Conservation (phyloP, 176 grass and related monocot species). For the Oryza glumipatula region DNA sequence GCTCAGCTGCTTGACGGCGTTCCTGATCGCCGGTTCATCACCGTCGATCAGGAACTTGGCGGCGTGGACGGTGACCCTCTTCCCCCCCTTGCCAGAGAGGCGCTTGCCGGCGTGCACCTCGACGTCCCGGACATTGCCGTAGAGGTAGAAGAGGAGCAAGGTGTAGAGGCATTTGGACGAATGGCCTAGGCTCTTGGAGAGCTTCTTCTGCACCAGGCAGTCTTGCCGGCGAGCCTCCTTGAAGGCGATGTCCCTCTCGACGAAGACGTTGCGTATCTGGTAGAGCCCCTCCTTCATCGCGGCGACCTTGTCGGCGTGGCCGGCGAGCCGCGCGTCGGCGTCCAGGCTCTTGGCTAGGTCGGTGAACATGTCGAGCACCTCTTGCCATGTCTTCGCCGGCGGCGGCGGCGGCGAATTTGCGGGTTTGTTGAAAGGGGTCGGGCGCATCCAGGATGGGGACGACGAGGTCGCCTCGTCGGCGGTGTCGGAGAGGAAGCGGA, state of each 20-base stretch:
- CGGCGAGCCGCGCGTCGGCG: conserved; percentile 37
- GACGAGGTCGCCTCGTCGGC: conserved; percentile 26
- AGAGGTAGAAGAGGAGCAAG: conserved; percentile 82
- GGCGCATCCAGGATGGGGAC: conserved; percentile 81
- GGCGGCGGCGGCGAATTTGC: conserved; percentile 11
- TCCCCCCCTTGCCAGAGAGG: conserved; percentile 36
- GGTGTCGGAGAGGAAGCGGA: conserved; percentile 48
- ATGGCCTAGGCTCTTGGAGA: conserved; percentile 72
- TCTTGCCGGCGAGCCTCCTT: conserved; percentile 79
- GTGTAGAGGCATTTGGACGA: conserved; percentile 81
- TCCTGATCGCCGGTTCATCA: conserved; percentile 50
- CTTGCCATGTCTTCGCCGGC: conserved; percentile 67
- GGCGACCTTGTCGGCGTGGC: conserved; percentile 63
- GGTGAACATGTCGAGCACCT: conserved; percentile 80
- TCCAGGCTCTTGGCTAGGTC: conserved; percentile 67
- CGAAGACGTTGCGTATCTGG: conserved; percentile 66
- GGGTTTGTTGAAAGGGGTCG: conserved; percentile 53
- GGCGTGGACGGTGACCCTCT: conserved; percentile 46
- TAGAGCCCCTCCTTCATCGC: conserved; percentile 77
- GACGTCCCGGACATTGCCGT: conserved; percentile 65
- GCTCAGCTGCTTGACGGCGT: conserved; percentile 60
- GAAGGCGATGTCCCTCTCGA: conserved; percentile 71
- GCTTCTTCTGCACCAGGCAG: conserved; percentile 72
- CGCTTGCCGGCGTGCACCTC: conserved; percentile 55
- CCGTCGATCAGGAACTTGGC: conserved; percentile 42